Evolutionary conservation across 306 rosid genomes (phyloP).

Genomic region (Sicyos baderoa): DNA sequence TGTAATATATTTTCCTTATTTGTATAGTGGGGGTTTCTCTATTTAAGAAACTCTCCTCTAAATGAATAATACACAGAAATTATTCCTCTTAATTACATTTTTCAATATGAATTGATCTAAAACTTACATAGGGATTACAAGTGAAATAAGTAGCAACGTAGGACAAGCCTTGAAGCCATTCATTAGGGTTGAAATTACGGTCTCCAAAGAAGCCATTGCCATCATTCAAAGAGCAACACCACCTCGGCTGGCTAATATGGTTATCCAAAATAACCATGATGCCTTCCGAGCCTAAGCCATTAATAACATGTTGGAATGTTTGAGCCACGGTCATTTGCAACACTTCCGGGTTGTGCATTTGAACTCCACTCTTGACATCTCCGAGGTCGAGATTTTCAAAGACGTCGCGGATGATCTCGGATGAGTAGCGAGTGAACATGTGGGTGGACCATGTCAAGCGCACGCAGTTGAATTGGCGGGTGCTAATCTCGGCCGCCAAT

Average conservation of each 20-base stretch:
- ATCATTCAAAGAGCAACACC: constrained; percentile 47
- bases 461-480: constrained; percentile 33
- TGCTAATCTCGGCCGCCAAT: constrained; percentile 15
- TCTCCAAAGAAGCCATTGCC: constrained; percentile 51
- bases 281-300: constrained; percentile 30
- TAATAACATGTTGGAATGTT: constrained; percentile 26
- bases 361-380: constrained; percentile 21
- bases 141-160: constrained; percentile 30
- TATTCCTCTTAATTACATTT: too few relatives aligned
- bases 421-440: constrained; percentile 38
- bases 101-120: too few relatives aligned
- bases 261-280: constrained; percentile 42
- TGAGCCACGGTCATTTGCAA: constrained; percentile 31
- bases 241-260: constrained; percentile 46
- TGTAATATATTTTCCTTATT: too few relatives aligned
- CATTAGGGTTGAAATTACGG: constrained; percentile 35
- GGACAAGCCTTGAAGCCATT: constrained; percentile 43
- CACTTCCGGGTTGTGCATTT: constrained; percentile 25
- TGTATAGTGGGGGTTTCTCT: too few relatives aligned
- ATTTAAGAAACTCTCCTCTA: too few relatives aligned
- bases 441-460: constrained; percentile 39
- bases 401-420: constrained; percentile 10
- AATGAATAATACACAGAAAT: too few relatives aligned
- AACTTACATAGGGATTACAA: constrained; percentile 24
- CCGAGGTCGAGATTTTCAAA: constrained; percentile 16